Base-by-base conservation (phyloP, 2,329 filamentous ascomycete species). In the Monosporascus sp. region DNA sequence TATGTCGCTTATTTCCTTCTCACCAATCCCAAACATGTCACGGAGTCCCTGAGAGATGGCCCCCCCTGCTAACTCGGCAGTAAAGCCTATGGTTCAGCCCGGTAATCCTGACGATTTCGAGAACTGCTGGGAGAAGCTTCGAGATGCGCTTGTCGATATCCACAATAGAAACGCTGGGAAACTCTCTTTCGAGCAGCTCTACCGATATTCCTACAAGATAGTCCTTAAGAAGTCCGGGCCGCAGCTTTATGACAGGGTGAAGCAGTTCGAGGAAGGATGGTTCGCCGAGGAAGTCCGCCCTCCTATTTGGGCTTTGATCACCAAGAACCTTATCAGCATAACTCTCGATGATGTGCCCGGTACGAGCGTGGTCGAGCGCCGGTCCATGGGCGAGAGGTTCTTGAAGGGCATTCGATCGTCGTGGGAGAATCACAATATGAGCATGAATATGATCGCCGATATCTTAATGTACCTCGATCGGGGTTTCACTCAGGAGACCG, bases 401-500 rank as follows among this genome's bases (percentile, higher is more conserved):
- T 72, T 99, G 54, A 83, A 83, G 52, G 87, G 84, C 0, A 71
- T 97, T 16, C 87, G 87, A 61, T 79, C 85, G 54, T 84, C 86
- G 2, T 99, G 92, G 91, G 84, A 91, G 56, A 88, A 95, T 58
- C 92, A 99, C 67, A 90, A 92, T 67, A 83, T 89, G 53, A 92
- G 89, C 45, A 96, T 96, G 90, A 91, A 91, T 66, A 97, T 97
- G 93, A 87, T 91, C 49, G 91, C 92, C 4, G 94, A 97, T 69
- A 91, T 97, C 34, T 79, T 97, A 50, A 97, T 97, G 91, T 97
- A 97, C 67, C 90, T 99, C 78, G 93, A 99, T 67, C 87, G 91
- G 49, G 86, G 92, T 27, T 91, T 89, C 64, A 87, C 85, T 49
- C 78, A 85, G 37, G 91, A 95, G 58, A 64, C 73, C 6, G 82